Base-by-base conservation (phyloP, 2,329 filamentous ascomycete genomes). In the Aureobasidium subglaciale region DNA sequence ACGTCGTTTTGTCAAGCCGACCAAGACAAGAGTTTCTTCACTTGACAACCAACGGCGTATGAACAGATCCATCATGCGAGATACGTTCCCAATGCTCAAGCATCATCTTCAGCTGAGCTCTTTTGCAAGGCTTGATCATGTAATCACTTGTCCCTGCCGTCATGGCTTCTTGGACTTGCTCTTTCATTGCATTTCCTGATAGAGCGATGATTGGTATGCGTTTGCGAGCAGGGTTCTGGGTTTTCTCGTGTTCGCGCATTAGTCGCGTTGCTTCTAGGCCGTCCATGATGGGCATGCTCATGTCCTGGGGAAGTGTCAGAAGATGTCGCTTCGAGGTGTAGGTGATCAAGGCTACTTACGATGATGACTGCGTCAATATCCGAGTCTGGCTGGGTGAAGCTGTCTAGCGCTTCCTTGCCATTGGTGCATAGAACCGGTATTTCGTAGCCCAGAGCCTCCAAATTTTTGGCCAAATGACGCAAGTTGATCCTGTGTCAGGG, bases 231-330 rank as follows among this genome's bases (percentile, higher is more conserved):
- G 38, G n/a, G 9, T 46, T 8, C n/a, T 27, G 8, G 2, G 42
- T 30, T 3, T 30, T 27, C 27, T 58, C 56, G 35, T 49, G 18
- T 22, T 48, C 16, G 24, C 56, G 50, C 49, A 58, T 58, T 5
- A 55, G 42, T 4, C 42, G 30, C 29, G 56, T 55, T 22, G 56
- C 49, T 35, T 56, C 56, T 15, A 58, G 38, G 11, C 56, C 56
- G 20, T 58, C 56, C 52, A 58, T 56, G 2, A 58, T 37, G 1
- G 56, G 56, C 56, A 58, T 58, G 18, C 29, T 40, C 56, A 58
- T 58, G 38, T 58, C 56, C 43, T 48, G 20, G 6, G 5, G 4
- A 4, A 5, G 8, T 7, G 18, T 48, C 2, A 48, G 43, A 10
- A n/a, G 18, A 2, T 16, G 3, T 10, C 11, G 3, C 2, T 32